A percentile compares a stretch with the other conserved stretches of the same genome.
These are phyloP conservation scores for Penicillium soppii DNA, from an alignment of 495 filamentous ascomycete genomes.

Conservation along the genomic window DNA sequence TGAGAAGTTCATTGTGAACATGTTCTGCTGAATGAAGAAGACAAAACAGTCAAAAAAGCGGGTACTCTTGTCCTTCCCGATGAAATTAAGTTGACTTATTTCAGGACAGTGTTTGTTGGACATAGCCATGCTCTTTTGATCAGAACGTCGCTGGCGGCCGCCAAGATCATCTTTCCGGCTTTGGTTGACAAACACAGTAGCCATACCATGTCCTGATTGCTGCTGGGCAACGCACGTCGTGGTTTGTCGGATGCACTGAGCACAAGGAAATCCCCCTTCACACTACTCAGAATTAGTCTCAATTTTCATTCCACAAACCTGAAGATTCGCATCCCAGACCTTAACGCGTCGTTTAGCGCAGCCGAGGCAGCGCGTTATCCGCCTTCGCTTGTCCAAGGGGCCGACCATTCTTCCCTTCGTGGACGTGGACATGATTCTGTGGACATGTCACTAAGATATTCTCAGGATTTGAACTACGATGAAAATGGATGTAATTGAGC, in stretches of 20 bases:
- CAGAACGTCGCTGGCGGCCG: background rate
- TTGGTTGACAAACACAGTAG: conserved; percentile 13
- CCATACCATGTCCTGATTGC: conserved; percentile 1
- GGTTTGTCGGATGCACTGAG: conserved; percentile 1
- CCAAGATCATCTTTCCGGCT: conserved; percentile 1
- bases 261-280: conserved; percentile 11
- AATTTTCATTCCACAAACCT: background rate
- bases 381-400: conserved; percentile 12
- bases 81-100: background rate
- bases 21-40: conserved; percentile 7
- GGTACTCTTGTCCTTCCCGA: background rate
- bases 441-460: too few species aligned
- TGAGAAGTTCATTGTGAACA: conserved; percentile 4
- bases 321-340: background rate
- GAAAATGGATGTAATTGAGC: background rate
- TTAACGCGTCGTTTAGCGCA: conserved; percentile 14
- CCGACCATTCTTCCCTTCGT: conserved; percentile 5
- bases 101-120: background rate
- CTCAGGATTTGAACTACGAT: background rate
- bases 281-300: conserved; percentile 7
- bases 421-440: background rate
- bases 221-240: conserved; percentile 8
- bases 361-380: conserved; percentile 4
- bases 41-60: conserved; percentile 7
- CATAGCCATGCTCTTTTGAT: background rate